Percentiles rank a stretch among this genome's conserved stretches.
Conservation (phyloP, 108 stramenopile genomes). For the Asterionellopsis glacialis region DNA sequence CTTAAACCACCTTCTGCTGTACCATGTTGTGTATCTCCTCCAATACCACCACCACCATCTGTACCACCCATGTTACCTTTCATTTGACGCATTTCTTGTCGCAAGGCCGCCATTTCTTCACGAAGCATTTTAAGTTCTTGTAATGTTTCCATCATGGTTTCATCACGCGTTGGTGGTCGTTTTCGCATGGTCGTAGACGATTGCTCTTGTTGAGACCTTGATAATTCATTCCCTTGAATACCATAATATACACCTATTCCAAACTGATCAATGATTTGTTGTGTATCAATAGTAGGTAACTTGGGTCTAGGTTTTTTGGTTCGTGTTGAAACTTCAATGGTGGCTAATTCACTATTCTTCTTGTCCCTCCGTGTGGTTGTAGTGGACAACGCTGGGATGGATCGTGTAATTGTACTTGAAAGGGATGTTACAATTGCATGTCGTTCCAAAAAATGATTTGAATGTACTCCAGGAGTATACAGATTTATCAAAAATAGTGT, state of each 20-base stretch:
- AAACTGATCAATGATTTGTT: no score
- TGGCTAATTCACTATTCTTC: neutral
- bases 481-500: no score
- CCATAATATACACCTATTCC: no score
- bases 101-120: slow-evolving; percentile 66
- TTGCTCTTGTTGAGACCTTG: no score
- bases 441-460: no score
- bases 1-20: neutral
- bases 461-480: no score
- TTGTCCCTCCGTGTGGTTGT: neutral
- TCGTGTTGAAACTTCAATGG: no score
- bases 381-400: neutral
- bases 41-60: neutral
- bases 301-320: no score
- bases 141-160: slow-evolving; percentile 52
- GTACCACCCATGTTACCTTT: slow-evolving; percentile 30
- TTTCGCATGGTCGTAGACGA: slow-evolving; percentile 2
- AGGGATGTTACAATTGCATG: no score
- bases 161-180: slow-evolving; percentile 21
- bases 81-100: slow-evolving; percentile 56
- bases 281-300: no score
- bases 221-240: no score
- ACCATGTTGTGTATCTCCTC: no score
- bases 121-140: slow-evolving; percentile 62
- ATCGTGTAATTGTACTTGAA: slow-evolving; percentile 1